phyloP scores from a whole-genome alignment of 2,329 filamentous ascomycete species.

The Aspergillus fumigatus region DNA sequence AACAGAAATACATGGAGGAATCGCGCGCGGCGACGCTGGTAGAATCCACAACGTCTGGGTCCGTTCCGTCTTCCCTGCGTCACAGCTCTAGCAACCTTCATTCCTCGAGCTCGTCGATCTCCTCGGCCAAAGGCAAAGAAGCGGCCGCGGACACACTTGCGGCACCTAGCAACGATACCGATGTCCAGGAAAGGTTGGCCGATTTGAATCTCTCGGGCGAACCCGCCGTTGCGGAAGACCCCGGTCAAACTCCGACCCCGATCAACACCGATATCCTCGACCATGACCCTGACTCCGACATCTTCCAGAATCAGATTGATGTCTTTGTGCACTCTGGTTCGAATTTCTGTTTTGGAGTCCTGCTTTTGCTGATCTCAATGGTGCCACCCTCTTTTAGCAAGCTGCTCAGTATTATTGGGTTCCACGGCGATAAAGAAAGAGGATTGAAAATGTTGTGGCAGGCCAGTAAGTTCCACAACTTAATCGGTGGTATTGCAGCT shows the following conservation, averaged over 20 bases:
- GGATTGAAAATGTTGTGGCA: slow-evolving; percentile 88
- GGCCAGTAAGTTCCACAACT: slow-evolving; percentile 75
- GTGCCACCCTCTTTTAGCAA: slow-evolving; percentile 87
- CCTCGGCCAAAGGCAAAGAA: slow-evolving; percentile 11
- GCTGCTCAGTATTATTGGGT: slow-evolving; percentile 82
- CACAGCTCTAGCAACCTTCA: slow-evolving; percentile 1
- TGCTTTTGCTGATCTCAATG: slow-evolving; percentile 85
- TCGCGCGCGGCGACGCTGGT: slow-evolving; percentile 7
- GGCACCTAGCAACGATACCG: slow-evolving; percentile 10
- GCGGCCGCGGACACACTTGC: slow-evolving; percentile 7
- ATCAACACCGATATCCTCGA: slow-evolving; percentile 30
- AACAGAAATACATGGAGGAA: slow-evolving; percentile 54
- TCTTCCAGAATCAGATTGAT: slow-evolving; percentile 73
- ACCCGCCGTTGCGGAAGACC: slow-evolving; percentile 11
- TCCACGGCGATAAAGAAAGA: slow-evolving; percentile 78
- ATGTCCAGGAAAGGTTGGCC: slow-evolving; percentile 19
- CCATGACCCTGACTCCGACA: slow-evolving; percentile 55
- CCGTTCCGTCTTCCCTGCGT: slow-evolving; percentile 8
- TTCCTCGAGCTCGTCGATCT: slow-evolving; percentile 8
- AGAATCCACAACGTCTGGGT: not conserved
- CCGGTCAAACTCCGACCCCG: slow-evolving; percentile 20
- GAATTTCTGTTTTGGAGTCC: slow-evolving; percentile 83
- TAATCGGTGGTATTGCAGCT: slow-evolving; percentile 87
- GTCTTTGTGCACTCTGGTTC: slow-evolving; percentile 83
- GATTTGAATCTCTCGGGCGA: slow-evolving; percentile 20